Base-by-base conservation (phyloP, 1,139 yeast genomes). In the Pichia sp. region DNA sequence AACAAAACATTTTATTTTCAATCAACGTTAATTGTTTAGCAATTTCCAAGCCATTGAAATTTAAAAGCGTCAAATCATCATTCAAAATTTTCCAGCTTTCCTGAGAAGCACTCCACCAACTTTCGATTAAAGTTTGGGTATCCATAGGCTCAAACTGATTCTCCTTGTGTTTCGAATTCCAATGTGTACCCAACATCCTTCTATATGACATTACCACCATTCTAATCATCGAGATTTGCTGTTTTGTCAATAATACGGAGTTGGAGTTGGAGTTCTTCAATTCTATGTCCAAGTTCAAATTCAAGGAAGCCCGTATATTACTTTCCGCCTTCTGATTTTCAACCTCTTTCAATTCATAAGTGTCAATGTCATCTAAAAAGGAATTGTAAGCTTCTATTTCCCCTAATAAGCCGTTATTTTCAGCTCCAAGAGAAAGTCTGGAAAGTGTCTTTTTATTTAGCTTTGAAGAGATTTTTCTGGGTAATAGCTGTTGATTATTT, bases 1-100 rank as follows among this genome's bases (percentile, higher is more conserved):
- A 70, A 60, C 88, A 75, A 68, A 87, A 89, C 49, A 90, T 78
- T 49, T 76, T 79, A 8, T 88, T 83, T 70, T 92, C 97, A 62
- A 92, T 80, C 42, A 88, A 72, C 0, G 97, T 88, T 57, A 92
- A 74, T 67, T 90, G 97, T 64, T 85, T 85, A 2, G 97, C 97
- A 49, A 89, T 73, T 64, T 90, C 97, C 58, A 84, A 73, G 0
- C 95, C 86, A 65, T 88, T 90, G 63, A 86, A 79, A 59, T 87
- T 93, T 29, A 85, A 72, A 42, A 87, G 67, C 62, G 80, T 78
- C 45, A 85, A 60, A 46, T 70, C 74, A 51, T 64, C 66, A 51
- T 67, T 64, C 49, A 65, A 49, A 50, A 68, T 64, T 48, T 64
- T 64, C 67, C 72, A 66, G 53, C 68, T 64, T 56, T 70, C 67